phyloP scores from a whole-genome alignment of 2,329 filamentous ascomycete genomes.

The Zopfia rhizophila region DNA sequence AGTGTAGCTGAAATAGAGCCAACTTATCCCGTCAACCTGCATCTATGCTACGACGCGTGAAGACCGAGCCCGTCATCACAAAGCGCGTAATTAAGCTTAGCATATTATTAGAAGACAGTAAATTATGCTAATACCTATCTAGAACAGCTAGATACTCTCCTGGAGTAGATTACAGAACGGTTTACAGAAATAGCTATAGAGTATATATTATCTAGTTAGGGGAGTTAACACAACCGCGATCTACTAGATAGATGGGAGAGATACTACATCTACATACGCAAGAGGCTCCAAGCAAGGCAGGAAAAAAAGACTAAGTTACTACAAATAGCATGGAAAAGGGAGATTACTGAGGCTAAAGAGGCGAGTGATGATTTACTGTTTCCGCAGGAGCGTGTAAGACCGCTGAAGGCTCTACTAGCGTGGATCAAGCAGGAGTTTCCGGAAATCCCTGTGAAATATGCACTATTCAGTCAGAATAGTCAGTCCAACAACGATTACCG shows the following conservation, averaged over 20 bases:
- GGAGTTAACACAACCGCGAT: conserved; percentile 12
- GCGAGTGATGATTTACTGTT: background rate
- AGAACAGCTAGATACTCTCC: conserved; percentile 10
- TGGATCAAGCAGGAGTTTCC: conserved; percentile 12
- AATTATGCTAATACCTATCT: conserved; percentile 8
- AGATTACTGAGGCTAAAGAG: conserved; percentile 8
- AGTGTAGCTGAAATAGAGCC: too few relatives aligned
- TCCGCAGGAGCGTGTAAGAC: conserved; percentile 9
- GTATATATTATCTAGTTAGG: conserved; percentile 5
- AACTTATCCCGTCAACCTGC: too few relatives aligned
- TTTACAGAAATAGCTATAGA: conserved; percentile 8
- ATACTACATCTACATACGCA: conserved; percentile 8
- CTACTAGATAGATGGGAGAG: conserved; percentile 9
- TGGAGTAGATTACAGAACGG: conserved; percentile 10
- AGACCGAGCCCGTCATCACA: too few relatives aligned
- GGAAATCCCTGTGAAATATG: conserved; percentile 7
- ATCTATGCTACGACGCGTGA: too few relatives aligned
- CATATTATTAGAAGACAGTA: background rate
- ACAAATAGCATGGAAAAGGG: too few relatives aligned
- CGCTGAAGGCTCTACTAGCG: conserved; percentile 9
- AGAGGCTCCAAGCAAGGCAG: conserved; percentile 6
- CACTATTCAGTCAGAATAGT: conserved; percentile 7
- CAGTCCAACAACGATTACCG: conserved; percentile 3
- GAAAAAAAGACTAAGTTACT: background rate
- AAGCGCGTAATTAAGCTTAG: conserved; percentile 1